Percentiles rank a stretch among this genome's conserved stretches.
These are phyloP conservation scores for Crithidia thermophila DNA, from an alignment of 208 protist species.

Conservation along the genomic window DNA sequence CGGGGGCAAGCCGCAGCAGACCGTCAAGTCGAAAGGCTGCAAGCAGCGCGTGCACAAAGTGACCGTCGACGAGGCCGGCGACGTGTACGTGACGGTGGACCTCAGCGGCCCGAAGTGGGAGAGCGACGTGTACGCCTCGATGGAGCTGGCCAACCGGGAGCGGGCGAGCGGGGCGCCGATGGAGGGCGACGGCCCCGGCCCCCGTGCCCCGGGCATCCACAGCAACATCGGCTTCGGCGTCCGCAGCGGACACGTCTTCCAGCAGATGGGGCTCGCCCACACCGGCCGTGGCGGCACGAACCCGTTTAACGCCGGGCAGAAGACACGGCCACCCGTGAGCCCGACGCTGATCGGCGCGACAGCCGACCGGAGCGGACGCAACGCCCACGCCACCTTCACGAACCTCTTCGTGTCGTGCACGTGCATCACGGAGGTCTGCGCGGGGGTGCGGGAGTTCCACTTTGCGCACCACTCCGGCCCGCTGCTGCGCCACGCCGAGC, in stretches of 20 bases:
- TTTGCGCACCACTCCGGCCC: conserved; percentile 38
- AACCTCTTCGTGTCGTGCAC: conserved; percentile 39
- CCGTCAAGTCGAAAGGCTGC: conserved; percentile 77
- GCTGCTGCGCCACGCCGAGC: conserved; percentile 35
- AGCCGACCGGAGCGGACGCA: neutral
- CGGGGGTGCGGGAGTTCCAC: conserved; percentile 54
- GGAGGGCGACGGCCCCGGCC: conserved; percentile 19
- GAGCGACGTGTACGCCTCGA: conserved; percentile 79
- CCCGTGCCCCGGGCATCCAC: conserved; percentile 35
- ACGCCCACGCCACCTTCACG: neutral
- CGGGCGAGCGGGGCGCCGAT: conserved; percentile 39
- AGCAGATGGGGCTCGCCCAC: conserved; percentile 6
- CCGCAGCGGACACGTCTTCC: conserved; percentile 72
- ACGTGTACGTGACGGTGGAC: conserved; percentile 75
- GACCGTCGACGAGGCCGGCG: conserved; percentile 55
- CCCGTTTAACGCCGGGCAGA: conserved; percentile 6
- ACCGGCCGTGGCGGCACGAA: conserved; percentile 16
- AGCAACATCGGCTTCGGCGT: conserved; percentile 36
- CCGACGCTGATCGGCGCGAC: neutral
- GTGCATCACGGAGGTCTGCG: conserved; percentile 43
- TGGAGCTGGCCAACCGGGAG: conserved; percentile 75
- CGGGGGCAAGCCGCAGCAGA: conserved; percentile 38
- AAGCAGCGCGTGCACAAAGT: conserved; percentile 86
- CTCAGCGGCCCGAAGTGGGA: conserved; percentile 49
- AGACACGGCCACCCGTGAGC: conserved; percentile 18